Percentiles rank a stretch among this genome's conserved stretches.
phyloP scores from a whole-genome alignment of 805 yeast genomes.

The Barnettozyma vustinii region DNA sequence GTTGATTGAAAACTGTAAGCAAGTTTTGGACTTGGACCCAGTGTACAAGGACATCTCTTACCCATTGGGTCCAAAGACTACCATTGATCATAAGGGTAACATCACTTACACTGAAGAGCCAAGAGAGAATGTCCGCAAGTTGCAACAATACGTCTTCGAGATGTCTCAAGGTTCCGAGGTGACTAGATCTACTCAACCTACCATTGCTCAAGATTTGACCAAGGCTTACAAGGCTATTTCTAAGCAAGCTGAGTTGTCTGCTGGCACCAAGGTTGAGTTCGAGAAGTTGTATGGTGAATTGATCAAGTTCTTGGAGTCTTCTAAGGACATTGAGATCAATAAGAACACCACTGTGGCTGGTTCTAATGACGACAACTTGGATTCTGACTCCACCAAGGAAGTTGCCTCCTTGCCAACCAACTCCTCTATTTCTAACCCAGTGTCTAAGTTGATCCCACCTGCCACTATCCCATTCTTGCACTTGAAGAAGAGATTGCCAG shows the following conservation, averaged over 20 bases:
- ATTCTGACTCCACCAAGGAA: slow-evolving; percentile 60
- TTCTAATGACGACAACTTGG: slow-evolving; percentile 43
- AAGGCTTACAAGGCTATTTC: slow-evolving; percentile 77
- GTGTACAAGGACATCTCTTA: slow-evolving; percentile 92
- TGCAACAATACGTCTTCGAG: slow-evolving; percentile 91
- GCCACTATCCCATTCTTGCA: slow-evolving; percentile 94
- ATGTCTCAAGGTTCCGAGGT: slow-evolving; percentile 94
- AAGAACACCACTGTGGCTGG: slow-evolving; percentile 55
- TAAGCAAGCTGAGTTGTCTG: slow-evolving; percentile 58
- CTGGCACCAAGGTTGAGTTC: slow-evolving; percentile 63
- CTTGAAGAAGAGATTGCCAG: slow-evolving; percentile 68
- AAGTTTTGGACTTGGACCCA: slow-evolving; percentile 73
- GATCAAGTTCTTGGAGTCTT: slow-evolving; percentile 60
- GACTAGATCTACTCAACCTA: slow-evolving; percentile 64
- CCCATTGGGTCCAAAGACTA: slow-evolving; percentile 94
- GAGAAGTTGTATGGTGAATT: slow-evolving; percentile 67
- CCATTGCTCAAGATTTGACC: slow-evolving; percentile 80
- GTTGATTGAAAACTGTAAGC: slow-evolving; percentile 91
- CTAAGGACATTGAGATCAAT: slow-evolving; percentile 66
- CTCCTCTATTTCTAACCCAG: slow-evolving; percentile 65
- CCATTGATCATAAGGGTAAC: slow-evolving; percentile 83
- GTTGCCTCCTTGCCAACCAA: slow-evolving; percentile 78
- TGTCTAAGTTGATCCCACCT: slow-evolving; percentile 65
- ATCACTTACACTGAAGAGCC: slow-evolving; percentile 78
- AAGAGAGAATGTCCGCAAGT: slow-evolving; percentile 86